These are phyloP conservation scores for Climacium dendroides DNA, from an alignment of 225 moss, liverwort and hornwort genomes.

Conservation along the genomic window DNA sequence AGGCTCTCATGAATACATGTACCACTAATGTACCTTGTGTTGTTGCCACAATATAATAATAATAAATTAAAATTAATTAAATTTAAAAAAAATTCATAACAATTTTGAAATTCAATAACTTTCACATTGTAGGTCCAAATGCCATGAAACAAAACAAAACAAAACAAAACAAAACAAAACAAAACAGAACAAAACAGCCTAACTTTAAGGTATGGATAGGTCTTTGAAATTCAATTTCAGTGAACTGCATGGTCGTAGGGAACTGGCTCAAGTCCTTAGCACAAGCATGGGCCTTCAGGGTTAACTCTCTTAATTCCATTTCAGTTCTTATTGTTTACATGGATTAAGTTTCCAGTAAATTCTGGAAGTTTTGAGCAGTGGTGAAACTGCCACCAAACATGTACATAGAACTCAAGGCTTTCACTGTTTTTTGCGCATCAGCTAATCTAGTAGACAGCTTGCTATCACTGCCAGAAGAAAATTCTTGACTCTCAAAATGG, in stretches of 20 bases:
- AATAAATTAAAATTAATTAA: too few species aligned
- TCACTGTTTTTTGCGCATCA: constrained; percentile 23
- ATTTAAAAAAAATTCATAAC: too few species aligned
- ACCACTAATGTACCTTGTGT: neutral
- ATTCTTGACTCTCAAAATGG: constrained; percentile 15
- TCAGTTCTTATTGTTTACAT: neutral
- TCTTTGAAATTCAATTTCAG: neutral
- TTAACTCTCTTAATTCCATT: neutral
- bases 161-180: too few species aligned
- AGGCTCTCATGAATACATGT: neutral
- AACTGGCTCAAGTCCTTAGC: neutral
- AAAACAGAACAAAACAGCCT: too few species aligned
- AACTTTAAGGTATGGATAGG: too few species aligned
- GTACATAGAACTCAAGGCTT: constrained; percentile 26
- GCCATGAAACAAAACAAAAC: too few species aligned
- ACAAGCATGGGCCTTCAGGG: neutral
- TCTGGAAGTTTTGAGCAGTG: constrained; percentile 19
- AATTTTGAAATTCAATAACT: too few species aligned
- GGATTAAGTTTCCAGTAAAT: neutral
- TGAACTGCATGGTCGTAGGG: neutral
- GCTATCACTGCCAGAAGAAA: neutral
- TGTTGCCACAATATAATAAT: too few species aligned
- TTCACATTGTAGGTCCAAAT: too few species aligned
- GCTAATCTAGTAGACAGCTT: constrained; percentile 9
- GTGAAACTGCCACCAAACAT: constrained; percentile 8